Percentiles rank a stretch among this genome's conserved stretches.
phyloP scores from a whole-genome alignment of 352 stramenopile species.

The Globisporangium middletonii region DNA sequence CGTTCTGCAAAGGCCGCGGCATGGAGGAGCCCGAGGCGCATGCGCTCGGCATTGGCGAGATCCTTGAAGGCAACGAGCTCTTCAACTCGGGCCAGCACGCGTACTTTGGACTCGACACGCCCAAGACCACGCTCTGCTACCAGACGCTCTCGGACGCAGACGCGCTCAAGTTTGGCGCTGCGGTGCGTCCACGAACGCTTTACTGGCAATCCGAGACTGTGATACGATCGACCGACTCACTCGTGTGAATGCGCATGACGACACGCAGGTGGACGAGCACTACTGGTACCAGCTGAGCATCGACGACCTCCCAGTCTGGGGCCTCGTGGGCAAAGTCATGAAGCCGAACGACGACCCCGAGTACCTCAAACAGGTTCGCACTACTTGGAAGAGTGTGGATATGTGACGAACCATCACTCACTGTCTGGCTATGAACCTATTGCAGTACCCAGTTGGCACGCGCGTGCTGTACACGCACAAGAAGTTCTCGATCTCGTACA shows the following conservation, averaged over 20 bases:
- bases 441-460: slow-evolving; percentile 64
- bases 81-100: slow-evolving; percentile 88
- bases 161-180: slow-evolving; percentile 72
- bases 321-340: slow-evolving; percentile 97
- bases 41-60: slow-evolving; percentile 91
- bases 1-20: slow-evolving; percentile 92
- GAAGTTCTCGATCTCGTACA: slow-evolving; percentile 96
- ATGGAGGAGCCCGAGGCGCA: slow-evolving; percentile 87
- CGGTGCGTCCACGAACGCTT: slow-evolving; percentile 21
- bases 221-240: neutral
- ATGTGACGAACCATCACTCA: neutral
- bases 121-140: slow-evolving; percentile 60
- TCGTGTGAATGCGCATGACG: neutral
- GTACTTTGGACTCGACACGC: slow-evolving; percentile 70
- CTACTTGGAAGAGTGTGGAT: neutral
- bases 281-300: slow-evolving; percentile 99
- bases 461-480: slow-evolving; percentile 96
- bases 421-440: neutral
- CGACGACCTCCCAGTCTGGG: slow-evolving; percentile 98
- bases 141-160: slow-evolving; percentile 69
- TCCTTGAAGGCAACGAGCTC: slow-evolving; percentile 93
- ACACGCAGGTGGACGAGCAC: slow-evolving; percentile 84
- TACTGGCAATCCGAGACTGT: neutral
- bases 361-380: slow-evolving; percentile 59
- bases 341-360: slow-evolving; percentile 82